Evolutionary conservation across 2,329 filamentous ascomycete species (phyloP).

Genomic region (Rutstroemia sp.): DNA sequence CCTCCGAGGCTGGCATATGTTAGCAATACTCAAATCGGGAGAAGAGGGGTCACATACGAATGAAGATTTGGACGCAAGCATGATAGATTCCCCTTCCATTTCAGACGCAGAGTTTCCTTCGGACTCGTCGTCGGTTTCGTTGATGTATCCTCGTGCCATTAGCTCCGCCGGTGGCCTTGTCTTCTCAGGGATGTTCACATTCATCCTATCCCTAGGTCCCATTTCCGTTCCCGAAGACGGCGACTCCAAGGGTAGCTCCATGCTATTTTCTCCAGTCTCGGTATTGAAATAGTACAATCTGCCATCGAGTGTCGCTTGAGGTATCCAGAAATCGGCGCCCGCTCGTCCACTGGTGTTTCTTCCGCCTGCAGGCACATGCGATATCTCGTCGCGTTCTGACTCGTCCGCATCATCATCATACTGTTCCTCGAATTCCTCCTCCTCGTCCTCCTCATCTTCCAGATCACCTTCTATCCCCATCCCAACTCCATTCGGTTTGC

Average conservation of each 20-base stretch:
- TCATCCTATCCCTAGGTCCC: slow-evolving; percentile 81
- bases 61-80: slow-evolving; percentile 61
- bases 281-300: slow-evolving; percentile 98
- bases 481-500: slow-evolving; percentile 46
- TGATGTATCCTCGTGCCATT: slow-evolving; percentile 74
- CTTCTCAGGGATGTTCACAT: slow-evolving; percentile 81
- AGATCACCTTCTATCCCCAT: slow-evolving; percentile 48
- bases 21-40: slow-evolving; percentile 16
- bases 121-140: slow-evolving; percentile 87
- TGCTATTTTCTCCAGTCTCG: slow-evolving; percentile 87
- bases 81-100: slow-evolving; percentile 68
- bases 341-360: slow-evolving; percentile 60
- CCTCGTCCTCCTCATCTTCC: slow-evolving; percentile 59
- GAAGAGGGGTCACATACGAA: slow-evolving; percentile 44
- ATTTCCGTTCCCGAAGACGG: slow-evolving; percentile 73
- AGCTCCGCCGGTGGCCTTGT: slow-evolving; percentile 85
- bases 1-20: slow-evolving; percentile 43
- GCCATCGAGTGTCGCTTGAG: slow-evolving; percentile 89
- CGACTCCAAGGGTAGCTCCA: slow-evolving; percentile 89
- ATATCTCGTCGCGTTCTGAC: slow-evolving; percentile 50
- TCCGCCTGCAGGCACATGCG: slow-evolving; percentile 60
- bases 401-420: slow-evolving; percentile 57
- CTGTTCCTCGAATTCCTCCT: slow-evolving; percentile 57
- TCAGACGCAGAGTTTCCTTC: slow-evolving; percentile 78
- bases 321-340: slow-evolving; percentile 95